These are phyloP conservation scores for Leonotis leonurus DNA, from an alignment of 257 asterid genomes.

Conservation along the genomic window DNA sequence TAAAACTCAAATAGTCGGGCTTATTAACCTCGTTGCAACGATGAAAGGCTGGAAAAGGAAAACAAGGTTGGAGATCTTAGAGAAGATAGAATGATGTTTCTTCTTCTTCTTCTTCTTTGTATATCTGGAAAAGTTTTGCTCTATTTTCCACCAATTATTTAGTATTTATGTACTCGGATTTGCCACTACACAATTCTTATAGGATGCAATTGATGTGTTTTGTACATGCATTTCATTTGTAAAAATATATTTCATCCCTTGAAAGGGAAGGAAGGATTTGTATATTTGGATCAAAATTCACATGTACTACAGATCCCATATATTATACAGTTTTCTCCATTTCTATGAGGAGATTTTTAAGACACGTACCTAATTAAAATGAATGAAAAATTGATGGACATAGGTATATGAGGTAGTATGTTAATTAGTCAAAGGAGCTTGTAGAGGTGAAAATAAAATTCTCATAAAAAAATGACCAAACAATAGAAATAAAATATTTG, in stretches of 20 bases:
- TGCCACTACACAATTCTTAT: slow-evolving; percentile 14
- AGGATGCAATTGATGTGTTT: slow-evolving; percentile 16
- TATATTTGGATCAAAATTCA: slow-evolving; percentile 9
- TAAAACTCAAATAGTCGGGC: slow-evolving; percentile 71
- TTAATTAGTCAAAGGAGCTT: background rate
- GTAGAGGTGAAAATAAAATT: background rate
- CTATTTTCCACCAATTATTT: background rate
- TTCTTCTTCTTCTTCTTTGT: background rate
- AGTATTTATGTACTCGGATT: slow-evolving; percentile 20
- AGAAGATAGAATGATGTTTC: slow-evolving; percentile 57
- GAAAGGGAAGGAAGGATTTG: background rate
- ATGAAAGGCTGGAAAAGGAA: slow-evolving; percentile 96
- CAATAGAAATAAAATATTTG: background rate
- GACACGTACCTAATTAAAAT: too few relatives aligned
- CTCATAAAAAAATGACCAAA: background rate
- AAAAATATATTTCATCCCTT: slow-evolving; percentile 11
- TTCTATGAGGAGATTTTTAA: too few relatives aligned
- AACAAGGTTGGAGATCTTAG: slow-evolving; percentile 82
- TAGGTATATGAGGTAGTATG: too few relatives aligned
- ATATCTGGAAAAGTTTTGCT: slow-evolving; percentile 16
- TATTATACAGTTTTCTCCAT: background rate
- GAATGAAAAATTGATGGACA: too few relatives aligned
- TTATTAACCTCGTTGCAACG: slow-evolving; percentile 81
- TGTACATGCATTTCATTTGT: slow-evolving; percentile 29
- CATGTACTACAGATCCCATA: too few relatives aligned